Base-by-base conservation (phyloP, 768 basidiomycete species). In the Coprinellus micaceus region DNA sequence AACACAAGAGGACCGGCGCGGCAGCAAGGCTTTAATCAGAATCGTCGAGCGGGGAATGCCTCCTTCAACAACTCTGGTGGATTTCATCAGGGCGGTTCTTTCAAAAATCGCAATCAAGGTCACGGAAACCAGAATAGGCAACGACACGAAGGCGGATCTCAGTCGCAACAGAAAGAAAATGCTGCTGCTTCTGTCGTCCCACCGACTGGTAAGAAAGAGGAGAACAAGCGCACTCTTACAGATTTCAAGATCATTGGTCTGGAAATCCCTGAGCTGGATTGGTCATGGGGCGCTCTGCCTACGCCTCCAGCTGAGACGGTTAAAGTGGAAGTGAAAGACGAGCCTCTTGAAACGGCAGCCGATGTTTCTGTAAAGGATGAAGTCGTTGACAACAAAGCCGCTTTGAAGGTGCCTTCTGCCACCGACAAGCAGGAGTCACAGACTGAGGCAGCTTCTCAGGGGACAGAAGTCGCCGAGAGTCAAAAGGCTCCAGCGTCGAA, bases 191-290 rank as follows among this genome's bases (percentile, higher is more conserved):
- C 78, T 49, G 79, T 70, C 62, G 71, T 77, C 64, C 71, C 71
- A 47, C 69, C 66, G 59, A 67, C 72, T 66, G 84, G 86, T 80
- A 91, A 91, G 81, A 89, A 88, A 72, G 89, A 91, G 67, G 91
- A 93, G 71, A 88, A 89, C 68, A 83, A 88, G 66, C 84, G 92
- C 64, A 97, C 95, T 28, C 85, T 99, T 63, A 98, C 94, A 36
- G 96, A 98, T 75, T 99, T 99, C 83, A 92, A 96, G 75, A 94
- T 99, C 68, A 79, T 95, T 66, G 94, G 90, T 25, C 78, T 98
- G 63, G 85, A 91, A 68, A 88, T 97, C 62, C 83, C 79, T 63
- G 86, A 88, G 62, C 75, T 97, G 57, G 76, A 74, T 62, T 98
- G 96, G 96, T 81, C 77, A 49, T 98, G 96, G 96, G 93, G 94